Conservation (phyloP, 202 grass and related monocot genomes). For the Eragrostis tef region DNA sequence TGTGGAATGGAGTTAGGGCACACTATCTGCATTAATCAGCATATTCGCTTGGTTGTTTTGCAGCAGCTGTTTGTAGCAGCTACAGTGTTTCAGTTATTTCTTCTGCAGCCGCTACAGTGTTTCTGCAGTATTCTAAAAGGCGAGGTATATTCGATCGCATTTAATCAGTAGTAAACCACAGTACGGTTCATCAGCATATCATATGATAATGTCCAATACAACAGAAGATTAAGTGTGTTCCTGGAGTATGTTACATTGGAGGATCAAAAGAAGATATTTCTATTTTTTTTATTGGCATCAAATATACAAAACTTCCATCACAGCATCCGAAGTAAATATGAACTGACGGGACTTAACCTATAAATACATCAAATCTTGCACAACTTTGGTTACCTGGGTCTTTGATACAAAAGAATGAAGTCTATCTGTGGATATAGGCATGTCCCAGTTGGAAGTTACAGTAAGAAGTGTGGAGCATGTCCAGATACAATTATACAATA, state of each 20-base stretch:
- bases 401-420: constrained; percentile 60
- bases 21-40: too few relatives aligned
- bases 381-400: constrained; percentile 33
- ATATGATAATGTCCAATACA: neutral
- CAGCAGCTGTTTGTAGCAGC: too few relatives aligned
- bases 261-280: neutral
- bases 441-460: constrained; percentile 48
- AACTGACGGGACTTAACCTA: constrained; percentile 36
- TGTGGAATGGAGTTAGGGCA: neutral
- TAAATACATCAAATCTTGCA: constrained; percentile 30
- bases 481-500: constrained; percentile 55
- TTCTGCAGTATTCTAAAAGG: too few relatives aligned
- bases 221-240: neutral
- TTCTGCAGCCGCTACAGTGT: too few relatives aligned
- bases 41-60: too few relatives aligned
- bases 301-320: constrained; percentile 41
- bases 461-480: constrained; percentile 51
- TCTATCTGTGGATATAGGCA: constrained; percentile 54
- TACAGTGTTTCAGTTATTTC: too few relatives aligned
- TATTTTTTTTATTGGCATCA: neutral
- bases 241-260: neutral
- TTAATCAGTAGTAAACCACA: neutral
- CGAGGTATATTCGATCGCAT: too few relatives aligned
- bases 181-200: neutral
- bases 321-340: constrained; percentile 1